Conservation (phyloP, 1,284 basidiomycete genomes). For the Cryptococcus sp. region DNA sequence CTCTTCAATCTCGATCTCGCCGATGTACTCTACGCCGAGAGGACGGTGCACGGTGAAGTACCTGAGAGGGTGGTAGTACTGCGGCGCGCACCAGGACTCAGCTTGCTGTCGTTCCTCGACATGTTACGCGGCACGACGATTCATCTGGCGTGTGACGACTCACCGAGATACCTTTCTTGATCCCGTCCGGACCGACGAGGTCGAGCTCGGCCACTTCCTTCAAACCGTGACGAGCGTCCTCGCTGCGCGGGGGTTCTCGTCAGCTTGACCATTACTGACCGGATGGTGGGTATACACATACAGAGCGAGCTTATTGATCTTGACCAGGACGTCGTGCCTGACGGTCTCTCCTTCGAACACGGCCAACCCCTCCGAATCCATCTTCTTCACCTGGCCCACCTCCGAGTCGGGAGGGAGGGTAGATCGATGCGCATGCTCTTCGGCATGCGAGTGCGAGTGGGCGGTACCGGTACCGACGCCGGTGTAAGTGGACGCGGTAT, state of each 20-base stretch:
- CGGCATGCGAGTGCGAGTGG: slow-evolving; percentile 23
- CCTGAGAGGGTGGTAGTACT: slow-evolving; percentile 45
- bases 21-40: slow-evolving; percentile 40
- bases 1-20: slow-evolving; percentile 43
- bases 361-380: slow-evolving; percentile 35
- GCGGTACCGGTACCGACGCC: slow-evolving; percentile 5
- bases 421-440: slow-evolving; percentile 22
- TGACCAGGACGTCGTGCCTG: slow-evolving; percentile 41
- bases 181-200: slow-evolving; percentile 28
- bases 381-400: slow-evolving; percentile 21
- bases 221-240: slow-evolving; percentile 38
- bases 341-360: slow-evolving; percentile 40
- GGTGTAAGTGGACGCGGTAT: slow-evolving; percentile 11
- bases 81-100: not conserved
- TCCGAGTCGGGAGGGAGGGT: slow-evolving; percentile 32
- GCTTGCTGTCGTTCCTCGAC: not conserved
- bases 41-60: slow-evolving; percentile 41
- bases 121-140: not conserved
- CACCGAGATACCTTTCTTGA: slow-evolving; percentile 42
- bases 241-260: slow-evolving; percentile 16
- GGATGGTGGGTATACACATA: slow-evolving; percentile 28
- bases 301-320: slow-evolving; percentile 46
- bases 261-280: not conserved
- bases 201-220: slow-evolving; percentile 40
- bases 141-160: slow-evolving; percentile 12